Base-by-base conservation (phyloP, 805 yeast species). In the Metschnikowia baotianmanensis region DNA sequence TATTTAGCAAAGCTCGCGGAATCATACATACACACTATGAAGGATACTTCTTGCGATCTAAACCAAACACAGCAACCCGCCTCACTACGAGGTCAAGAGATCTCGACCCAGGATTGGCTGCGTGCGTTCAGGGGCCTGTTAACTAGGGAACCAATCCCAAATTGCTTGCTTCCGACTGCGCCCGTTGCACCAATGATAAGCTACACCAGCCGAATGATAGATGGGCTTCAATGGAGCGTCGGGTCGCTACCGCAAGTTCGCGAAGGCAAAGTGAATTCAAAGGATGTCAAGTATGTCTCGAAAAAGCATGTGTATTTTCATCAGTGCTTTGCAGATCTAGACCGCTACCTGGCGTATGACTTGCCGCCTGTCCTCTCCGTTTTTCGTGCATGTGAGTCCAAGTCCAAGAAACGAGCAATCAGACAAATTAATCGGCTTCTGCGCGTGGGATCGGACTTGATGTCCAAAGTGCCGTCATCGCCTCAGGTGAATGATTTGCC, bases 171-270 rank as follows among this genome's bases (percentile, higher is more conserved):
- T 6, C 42, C 46, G 12, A 37, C 28, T 1, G 34, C 44, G 7
- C 37, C 44, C 11, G 16, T 18, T 16, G 28, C 34, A 5, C 49
- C 49, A 4, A 43, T 42, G 40, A 22, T 36, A 11, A 42, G 34
- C 28, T 43, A 42, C 25, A 33, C 20, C 20, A 36, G 44, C 20
- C 23, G 18, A 9, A 35, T 36, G 41, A 22, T 38, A 5, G 48
- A 42, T 31, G 46, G 43, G 6, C 31, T 29, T 18, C 43, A 31
- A 25, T 56, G 61, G 61, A 50, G 43, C 33, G 49, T 56, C 3
- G 80, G 82, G 0, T 67, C 77, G 2, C 67, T 73, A 5, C 76
- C 78, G 4, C 54, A 71, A 35, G 63, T 65, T 6, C 61, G 69
- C 4, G 43, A 38, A 6, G 39, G 42, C 1, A 42, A 42, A 3